A percentile compares a stretch with the other conserved stretches of the same genome.
phyloP scores from a whole-genome alignment of 2,329 filamentous ascomycete genomes.

The Meredithiella fracta region DNA sequence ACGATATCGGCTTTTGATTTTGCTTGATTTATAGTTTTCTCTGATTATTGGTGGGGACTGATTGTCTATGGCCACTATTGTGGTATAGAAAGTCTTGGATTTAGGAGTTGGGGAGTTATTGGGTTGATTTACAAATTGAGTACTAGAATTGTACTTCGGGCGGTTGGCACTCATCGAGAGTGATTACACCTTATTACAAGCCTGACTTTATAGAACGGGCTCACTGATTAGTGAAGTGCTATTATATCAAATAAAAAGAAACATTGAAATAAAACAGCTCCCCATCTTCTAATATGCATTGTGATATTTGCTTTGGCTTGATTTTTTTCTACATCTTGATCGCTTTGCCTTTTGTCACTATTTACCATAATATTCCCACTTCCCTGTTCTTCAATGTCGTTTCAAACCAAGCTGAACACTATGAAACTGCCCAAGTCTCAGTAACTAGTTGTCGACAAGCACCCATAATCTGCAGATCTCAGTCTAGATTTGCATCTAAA shows the following conservation, averaged over 20 bases:
- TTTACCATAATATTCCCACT: not conserved
- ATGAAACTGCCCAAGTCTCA: not conserved
- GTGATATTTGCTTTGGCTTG: too few species aligned
- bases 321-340: not conserved
- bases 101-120: not conserved
- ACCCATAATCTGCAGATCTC: not conserved
- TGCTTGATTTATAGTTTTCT: not conserved
- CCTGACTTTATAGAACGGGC: not conserved
- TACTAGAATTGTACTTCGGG: not conserved
- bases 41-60: not conserved
- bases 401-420: not conserved
- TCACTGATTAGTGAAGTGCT: not conserved
- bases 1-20: conserved; percentile 10
- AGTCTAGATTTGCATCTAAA: not conserved
- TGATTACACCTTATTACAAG: not conserved
- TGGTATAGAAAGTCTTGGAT: not conserved
- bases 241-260: not conserved
- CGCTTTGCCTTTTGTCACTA: too few species aligned
- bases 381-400: not conserved
- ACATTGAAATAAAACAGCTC: not conserved
- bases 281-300: not conserved
- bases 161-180: not conserved
- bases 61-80: not conserved
- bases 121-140: not conserved
- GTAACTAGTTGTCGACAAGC: not conserved